These are phyloP conservation scores for Trifolium fragiferum DNA, from an alignment of 306 rosid species.

Conservation along the genomic window DNA sequence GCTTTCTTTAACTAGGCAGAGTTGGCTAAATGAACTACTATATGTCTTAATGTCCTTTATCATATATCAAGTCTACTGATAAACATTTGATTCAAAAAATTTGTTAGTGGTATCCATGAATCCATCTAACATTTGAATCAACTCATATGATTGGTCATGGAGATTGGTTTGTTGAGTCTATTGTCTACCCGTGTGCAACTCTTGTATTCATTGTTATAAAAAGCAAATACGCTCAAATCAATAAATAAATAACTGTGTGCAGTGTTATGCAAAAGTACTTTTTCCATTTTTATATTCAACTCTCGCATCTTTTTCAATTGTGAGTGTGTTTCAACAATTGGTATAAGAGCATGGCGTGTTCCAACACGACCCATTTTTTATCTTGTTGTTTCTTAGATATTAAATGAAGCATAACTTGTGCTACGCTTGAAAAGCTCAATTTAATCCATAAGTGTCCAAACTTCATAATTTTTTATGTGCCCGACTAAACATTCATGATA, in stretches of 20 bases:
- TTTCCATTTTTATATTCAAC: too few relatives aligned
- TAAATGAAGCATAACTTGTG: slow-evolving; percentile 33
- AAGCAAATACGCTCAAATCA: too few relatives aligned
- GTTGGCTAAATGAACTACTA: not conserved
- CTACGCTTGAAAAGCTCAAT: slow-evolving; percentile 14
- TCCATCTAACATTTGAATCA: not conserved
- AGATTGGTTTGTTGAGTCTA: too few relatives aligned
- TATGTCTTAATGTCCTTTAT: not conserved
- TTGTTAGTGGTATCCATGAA: not conserved
- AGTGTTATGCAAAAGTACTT: too few relatives aligned
- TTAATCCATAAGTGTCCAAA: slow-evolving; percentile 7
- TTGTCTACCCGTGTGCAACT: too few relatives aligned
- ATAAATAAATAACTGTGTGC: too few relatives aligned
- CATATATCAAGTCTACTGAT: not conserved
- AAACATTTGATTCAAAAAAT: not conserved
- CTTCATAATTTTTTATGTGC: not conserved
- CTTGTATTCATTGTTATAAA: too few relatives aligned
- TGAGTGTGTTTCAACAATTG: too few relatives aligned
- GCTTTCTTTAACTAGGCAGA: not conserved
- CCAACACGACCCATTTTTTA: not conserved
- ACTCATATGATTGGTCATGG: too few relatives aligned
- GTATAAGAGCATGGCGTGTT: too few relatives aligned
- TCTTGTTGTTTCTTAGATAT: slow-evolving; percentile 1
- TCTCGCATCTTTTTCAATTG: too few relatives aligned
- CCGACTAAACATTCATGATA: not conserved